These are phyloP conservation scores for Paraphaeosphaeria sporulosa DNA, from an alignment of 2,329 filamentous ascomycete genomes.

Conservation along the genomic window DNA sequence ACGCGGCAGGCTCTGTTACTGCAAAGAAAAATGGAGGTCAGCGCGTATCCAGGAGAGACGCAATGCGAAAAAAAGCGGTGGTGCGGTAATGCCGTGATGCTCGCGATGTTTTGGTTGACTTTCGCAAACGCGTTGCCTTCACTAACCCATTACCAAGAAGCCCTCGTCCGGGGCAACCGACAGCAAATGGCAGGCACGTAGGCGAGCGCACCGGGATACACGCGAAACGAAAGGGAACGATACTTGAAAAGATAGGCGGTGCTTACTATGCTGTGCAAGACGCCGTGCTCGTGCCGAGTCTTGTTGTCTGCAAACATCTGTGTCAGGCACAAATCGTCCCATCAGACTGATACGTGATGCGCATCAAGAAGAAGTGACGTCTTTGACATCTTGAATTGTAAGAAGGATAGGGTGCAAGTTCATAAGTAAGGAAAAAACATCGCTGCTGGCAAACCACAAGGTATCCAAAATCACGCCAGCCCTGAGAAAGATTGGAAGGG, in stretches of 20 bases:
- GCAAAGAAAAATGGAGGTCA: background rate
- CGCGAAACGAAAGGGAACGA: background rate
- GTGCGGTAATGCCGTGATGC: background rate
- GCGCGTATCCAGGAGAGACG: background rate
- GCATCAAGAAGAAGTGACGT: constrained; percentile 9
- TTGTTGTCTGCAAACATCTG: background rate
- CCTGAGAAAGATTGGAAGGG: constrained; percentile 39
- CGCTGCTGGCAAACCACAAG: constrained; percentile 50
- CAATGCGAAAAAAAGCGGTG: background rate
- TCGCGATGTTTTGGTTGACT: background rate
- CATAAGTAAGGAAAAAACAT: constrained; percentile 41
- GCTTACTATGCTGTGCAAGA: background rate
- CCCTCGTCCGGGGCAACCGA: constrained; percentile 8
- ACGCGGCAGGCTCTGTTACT: background rate
- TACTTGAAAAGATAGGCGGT: background rate
- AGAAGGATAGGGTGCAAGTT: constrained; percentile 30
- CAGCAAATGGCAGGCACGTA: constrained; percentile 2
- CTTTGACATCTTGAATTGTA: constrained; percentile 19
- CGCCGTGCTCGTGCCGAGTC: background rate
- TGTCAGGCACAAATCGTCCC: background rate
- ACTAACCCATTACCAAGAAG: background rate
- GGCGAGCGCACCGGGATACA: background rate
- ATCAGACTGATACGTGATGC: background rate
- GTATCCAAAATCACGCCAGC: constrained; percentile 50
- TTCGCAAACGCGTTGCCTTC: background rate